These are phyloP conservation scores for Spatholobus suberectus DNA, from an alignment of 306 rosid genomes.

Conservation along the genomic window DNA sequence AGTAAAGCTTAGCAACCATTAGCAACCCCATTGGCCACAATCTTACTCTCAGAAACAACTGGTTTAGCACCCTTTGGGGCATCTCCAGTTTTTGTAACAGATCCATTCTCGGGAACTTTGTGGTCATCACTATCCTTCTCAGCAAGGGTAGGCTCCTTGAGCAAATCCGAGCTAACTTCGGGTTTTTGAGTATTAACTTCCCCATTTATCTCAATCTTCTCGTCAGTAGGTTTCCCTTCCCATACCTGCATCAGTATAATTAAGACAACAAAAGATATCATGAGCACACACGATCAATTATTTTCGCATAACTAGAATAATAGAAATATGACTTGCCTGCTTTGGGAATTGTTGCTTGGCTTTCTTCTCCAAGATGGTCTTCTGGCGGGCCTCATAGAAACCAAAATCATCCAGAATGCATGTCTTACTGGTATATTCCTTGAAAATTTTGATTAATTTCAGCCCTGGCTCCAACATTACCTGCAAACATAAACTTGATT, in stretches of 20 bases:
- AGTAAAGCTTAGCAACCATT: slow-evolving; percentile 69
- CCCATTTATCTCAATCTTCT: slow-evolving; percentile 66
- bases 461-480: slow-evolving; percentile 84
- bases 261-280: background rate
- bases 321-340: slow-evolving; percentile 58
- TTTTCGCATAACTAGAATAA: background rate
- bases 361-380: slow-evolving; percentile 90
- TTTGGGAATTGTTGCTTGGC: slow-evolving; percentile 84
- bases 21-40: slow-evolving; percentile 66
- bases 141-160: slow-evolving; percentile 48
- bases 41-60: slow-evolving; percentile 65
- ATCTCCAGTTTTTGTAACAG: slow-evolving; percentile 65
- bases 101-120: slow-evolving; percentile 62
- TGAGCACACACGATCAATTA: background rate
- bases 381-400: slow-evolving; percentile 87
- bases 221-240: slow-evolving; percentile 88
- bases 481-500: slow-evolving; percentile 44
- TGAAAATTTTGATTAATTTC: slow-evolving; percentile 73
- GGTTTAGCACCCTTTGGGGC: slow-evolving; percentile 89
- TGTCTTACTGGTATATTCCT: slow-evolving; percentile 81
- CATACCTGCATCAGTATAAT: slow-evolving; percentile 63
- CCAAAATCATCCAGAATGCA: slow-evolving; percentile 92
- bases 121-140: slow-evolving; percentile 49
- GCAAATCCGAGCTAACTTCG: slow-evolving; percentile 59
- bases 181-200: slow-evolving; percentile 54